phyloP scores from a whole-genome alignment of 768 basidiomycete genomes.

The Erythrobasidium yunnanense region DNA sequence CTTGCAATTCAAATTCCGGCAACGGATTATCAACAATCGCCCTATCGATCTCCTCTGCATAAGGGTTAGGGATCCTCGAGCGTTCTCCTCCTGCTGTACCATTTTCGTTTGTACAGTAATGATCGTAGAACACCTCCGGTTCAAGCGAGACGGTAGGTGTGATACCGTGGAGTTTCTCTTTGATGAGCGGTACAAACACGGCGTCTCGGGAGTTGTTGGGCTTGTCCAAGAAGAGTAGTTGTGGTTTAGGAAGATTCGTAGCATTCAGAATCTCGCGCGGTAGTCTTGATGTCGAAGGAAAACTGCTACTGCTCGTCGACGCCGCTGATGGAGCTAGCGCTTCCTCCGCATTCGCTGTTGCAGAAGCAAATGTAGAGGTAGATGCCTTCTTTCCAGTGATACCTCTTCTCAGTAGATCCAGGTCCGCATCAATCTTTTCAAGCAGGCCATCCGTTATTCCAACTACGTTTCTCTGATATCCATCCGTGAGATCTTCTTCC shows the following conservation, averaged over 20 bases:
- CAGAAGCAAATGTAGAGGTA: no score
- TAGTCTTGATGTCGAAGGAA: background rate
- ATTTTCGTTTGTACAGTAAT: constrained; percentile 43
- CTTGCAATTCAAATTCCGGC: no score
- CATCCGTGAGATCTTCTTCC: constrained; percentile 72
- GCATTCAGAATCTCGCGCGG: constrained; percentile 54
- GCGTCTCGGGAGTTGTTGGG: constrained; percentile 51
- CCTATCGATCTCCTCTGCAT: constrained; percentile 71
- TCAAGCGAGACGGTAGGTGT: constrained; percentile 65
- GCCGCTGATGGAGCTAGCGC: constrained; percentile 27
- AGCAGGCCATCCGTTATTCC: constrained; percentile 73
- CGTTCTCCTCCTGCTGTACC: constrained; percentile 34
- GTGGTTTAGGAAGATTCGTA: constrained; percentile 66
- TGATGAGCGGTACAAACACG: constrained; percentile 59
- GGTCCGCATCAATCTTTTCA: constrained; percentile 70
- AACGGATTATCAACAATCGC: constrained; percentile 49
- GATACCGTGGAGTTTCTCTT: constrained; percentile 64
- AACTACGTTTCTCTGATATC: constrained; percentile 64
- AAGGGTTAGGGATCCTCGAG: constrained; percentile 50
- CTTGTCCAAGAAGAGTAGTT: constrained; percentile 56
- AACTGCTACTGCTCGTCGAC: constrained; percentile 32
- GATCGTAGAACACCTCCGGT: constrained; percentile 42
- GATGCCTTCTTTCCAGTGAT: constrained; percentile 48
- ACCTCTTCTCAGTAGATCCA: constrained; percentile 66
- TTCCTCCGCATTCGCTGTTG: no score